phyloP scores from a whole-genome alignment of 75 land plant genomes.

The Picea glauca region DNA sequence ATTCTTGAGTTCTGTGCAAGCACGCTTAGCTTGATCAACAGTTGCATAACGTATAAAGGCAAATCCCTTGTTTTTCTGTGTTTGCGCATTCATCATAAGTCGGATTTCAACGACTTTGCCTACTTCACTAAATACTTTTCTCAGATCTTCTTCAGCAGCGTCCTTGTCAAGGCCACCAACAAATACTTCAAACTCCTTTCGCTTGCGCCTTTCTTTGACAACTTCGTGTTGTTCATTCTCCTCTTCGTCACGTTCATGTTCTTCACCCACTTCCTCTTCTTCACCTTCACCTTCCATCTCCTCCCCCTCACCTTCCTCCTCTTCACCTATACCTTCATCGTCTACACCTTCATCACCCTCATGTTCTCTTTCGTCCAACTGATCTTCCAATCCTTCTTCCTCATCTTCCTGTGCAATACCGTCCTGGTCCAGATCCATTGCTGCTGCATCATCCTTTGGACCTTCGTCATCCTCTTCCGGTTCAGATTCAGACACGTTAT shows the following conservation, averaged over 20 bases:
- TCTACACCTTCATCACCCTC: constrained; percentile 9
- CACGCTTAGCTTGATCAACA: constrained; percentile 43
- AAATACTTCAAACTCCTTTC: constrained; percentile 50
- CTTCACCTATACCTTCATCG: constrained; percentile 16
- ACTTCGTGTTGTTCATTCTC: neutral
- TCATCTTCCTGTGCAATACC: constrained; percentile 35
- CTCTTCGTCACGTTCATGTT: constrained; percentile 10
- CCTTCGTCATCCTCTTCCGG: constrained; percentile 28
- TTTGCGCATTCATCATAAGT: constrained; percentile 26
- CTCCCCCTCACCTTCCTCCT: constrained; percentile 27
- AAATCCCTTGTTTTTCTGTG: constrained; percentile 65
- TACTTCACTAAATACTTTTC: constrained; percentile 32
- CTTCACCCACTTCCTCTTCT: constrained; percentile 13
- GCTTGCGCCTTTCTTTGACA: constrained; percentile 29
- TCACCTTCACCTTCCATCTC: constrained; percentile 15
- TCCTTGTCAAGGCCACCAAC: constrained; percentile 59
- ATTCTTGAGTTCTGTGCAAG: constrained; percentile 35
- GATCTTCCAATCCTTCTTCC: constrained; percentile 40
- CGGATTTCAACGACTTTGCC: constrained; percentile 56
- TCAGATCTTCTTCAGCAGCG: constrained; percentile 55
- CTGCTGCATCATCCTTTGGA: neutral
- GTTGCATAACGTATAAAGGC: constrained; percentile 58
- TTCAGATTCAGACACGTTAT: constrained; percentile 68
- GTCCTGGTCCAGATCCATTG: constrained; percentile 15
- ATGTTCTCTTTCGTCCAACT: constrained; percentile 22